Base-by-base conservation (phyloP, 495 filamentous ascomycete genomes). In the Xylaria nigripes region DNA sequence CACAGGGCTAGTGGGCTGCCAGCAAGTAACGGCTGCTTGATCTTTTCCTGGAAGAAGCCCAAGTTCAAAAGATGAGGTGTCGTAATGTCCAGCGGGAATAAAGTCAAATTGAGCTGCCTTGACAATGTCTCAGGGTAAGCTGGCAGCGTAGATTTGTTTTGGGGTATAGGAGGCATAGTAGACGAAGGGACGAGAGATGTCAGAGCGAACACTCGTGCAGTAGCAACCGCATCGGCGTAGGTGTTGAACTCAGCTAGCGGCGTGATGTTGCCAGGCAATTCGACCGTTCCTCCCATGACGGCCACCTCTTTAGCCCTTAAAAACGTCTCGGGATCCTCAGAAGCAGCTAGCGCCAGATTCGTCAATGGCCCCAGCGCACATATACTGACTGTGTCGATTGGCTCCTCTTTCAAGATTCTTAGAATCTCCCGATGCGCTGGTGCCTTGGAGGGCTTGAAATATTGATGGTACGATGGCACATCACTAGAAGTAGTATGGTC, bases 281-380 rank as follows among this genome's bases (percentile, higher is more conserved):
- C 75, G 42, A 97, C 79, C n/a, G 86, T 81, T 52, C 93, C 94
- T 30, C 92, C 93, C 93, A 99, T 99, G n/a, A 95, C 85, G 18
- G 96, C 83, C 2, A 99, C 82, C 65, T 95, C 86, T 65, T 94
- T 95, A 23, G 81, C 89, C 19, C 83, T 81, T 3, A 97, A 78
- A 72, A 99, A 95, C 4, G 89, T 84, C 62, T 87, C 84, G 2
- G 89, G 82, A 57, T 95, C 89, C 62, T 86, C 80, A 6, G 88
- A 81, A 25, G 93, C 90, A 12, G 93, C 93, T 38, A 91, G 68
- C 10, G 94, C 92, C 18, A 96, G 73, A 68, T 94, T 99, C 5
- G 91, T 96, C 32, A 97, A 72, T 0, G 93, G 93, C 0, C 94
- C 93, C 44, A 97, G 77, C 38, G 86, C 90, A 29, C 96, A 82